Evolutionary conservation across 1,139 yeast genomes (phyloP).

Genomic region (Candida sp.): DNA sequence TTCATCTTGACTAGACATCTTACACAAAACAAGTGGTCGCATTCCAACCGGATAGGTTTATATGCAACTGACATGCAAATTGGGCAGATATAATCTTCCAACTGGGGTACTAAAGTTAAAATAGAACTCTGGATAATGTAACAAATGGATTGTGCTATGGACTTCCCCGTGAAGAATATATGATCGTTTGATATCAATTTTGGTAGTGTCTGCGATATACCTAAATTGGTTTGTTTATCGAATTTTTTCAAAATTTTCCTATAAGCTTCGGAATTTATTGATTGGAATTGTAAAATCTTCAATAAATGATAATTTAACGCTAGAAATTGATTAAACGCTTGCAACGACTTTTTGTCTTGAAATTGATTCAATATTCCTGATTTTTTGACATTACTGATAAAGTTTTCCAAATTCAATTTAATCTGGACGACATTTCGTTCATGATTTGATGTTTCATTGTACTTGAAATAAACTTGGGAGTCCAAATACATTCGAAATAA

Average conservation of each 20-base stretch:
- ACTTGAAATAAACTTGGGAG: constrained; percentile 61
- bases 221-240: constrained; percentile 65
- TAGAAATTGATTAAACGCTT: constrained; percentile 50
- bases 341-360: constrained; percentile 44
- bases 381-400: constrained; percentile 41
- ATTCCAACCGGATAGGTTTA: constrained; percentile 61
- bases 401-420: constrained; percentile 38
- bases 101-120: constrained; percentile 60
- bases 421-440: constrained; percentile 35
- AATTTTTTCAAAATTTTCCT: constrained; percentile 69
- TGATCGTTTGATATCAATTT: constrained; percentile 44
- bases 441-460: constrained; percentile 46
- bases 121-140: constrained; percentile 53
- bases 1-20: constrained; percentile 68
- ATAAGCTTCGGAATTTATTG: constrained; percentile 61
- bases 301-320: constrained; percentile 52
- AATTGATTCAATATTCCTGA: constrained; percentile 40
- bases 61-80: constrained; percentile 67
- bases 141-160: constrained; percentile 55
- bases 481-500: constrained; percentile 64
- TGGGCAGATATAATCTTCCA: constrained; percentile 74
- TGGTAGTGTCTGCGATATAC: constrained; percentile 46
- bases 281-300: constrained; percentile 59
- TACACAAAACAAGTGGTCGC: constrained; percentile 70
- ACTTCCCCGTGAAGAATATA: constrained; percentile 41